Evolutionary conservation across 2,329 filamentous ascomycete genomes (phyloP).

Genomic region (Dactylonectria macrodidyma): DNA sequence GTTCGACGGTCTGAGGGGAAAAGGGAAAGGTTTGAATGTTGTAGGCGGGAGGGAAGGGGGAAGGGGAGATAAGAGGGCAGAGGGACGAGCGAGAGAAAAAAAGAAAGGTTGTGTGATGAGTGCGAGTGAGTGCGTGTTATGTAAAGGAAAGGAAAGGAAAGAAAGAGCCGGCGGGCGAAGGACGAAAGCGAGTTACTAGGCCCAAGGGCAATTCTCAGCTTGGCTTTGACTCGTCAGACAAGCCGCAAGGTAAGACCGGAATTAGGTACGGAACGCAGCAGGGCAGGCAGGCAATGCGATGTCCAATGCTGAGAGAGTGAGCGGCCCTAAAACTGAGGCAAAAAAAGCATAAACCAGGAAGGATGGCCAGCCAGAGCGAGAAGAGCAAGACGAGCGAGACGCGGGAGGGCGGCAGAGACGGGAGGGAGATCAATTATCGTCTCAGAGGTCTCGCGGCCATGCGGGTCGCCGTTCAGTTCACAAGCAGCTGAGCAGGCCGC

Average conservation of each 20-base stretch:
- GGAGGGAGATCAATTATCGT: not conserved
- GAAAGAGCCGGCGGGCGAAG: not conserved
- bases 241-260: conserved; percentile 11
- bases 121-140: conserved; percentile 1
- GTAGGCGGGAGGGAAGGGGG: conserved; percentile 2
- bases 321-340: conserved; percentile 20
- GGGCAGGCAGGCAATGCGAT: conserved; percentile 22
- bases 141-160: not conserved
- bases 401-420: conserved; percentile 4
- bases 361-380: not conserved
- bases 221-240: conserved; percentile 9
- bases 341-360: not conserved
- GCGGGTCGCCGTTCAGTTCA: not conserved
- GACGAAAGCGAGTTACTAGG: not conserved
- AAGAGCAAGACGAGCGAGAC: conserved; percentile 3
- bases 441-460: not conserved
- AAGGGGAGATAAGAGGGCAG: not conserved
- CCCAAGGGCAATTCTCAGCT: conserved; percentile 13
- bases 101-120: not conserved
- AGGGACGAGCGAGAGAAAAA: conserved; percentile 12
- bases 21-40: not conserved
- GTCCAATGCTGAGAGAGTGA: conserved; percentile 10
- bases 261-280: conserved; percentile 20
- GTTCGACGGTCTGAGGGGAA: conserved; percentile 1
- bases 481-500: not conserved